A percentile compares a stretch with the other conserved stretches of the same genome.
Evolutionary conservation across 1,284 basidiomycete species (phyloP).

Genomic region (Apiotrichum sp.): DNA sequence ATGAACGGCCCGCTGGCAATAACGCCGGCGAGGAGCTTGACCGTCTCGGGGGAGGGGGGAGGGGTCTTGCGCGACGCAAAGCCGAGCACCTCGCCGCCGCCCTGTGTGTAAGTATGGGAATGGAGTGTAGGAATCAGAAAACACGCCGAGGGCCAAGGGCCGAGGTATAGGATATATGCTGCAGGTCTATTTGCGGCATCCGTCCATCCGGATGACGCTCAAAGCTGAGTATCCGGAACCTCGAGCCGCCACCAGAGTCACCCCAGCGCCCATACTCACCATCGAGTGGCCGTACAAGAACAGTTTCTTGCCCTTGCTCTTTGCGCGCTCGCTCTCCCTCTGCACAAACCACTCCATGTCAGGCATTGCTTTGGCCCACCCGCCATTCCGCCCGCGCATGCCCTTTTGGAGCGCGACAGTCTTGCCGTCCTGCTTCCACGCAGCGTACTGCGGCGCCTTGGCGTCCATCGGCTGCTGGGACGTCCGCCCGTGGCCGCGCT

Average conservation of each 20-base stretch:
- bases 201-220: background rate
- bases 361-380: slow-evolving; percentile 38
- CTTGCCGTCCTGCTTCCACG: slow-evolving; percentile 37
- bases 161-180: too few relatives aligned
- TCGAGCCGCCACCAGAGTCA: too few relatives aligned
- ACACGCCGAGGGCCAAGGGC: too few relatives aligned
- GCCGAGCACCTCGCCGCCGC: slow-evolving; percentile 37
- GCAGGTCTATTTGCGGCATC: too few relatives aligned
- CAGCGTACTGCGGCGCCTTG: slow-evolving; percentile 17
- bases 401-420: slow-evolving; percentile 32
- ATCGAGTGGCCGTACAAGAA: slow-evolving; percentile 44
- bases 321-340: slow-evolving; percentile 25
- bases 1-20: slow-evolving; percentile 69
- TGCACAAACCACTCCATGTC: slow-evolving; percentile 42
- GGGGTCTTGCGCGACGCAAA: slow-evolving; percentile 30
- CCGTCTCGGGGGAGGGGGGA: slow-evolving; percentile 27
- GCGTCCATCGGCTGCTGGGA: slow-evolving; percentile 45
- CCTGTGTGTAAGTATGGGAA: slow-evolving; percentile 17
- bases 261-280: slow-evolving; percentile 20
- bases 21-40: slow-evolving; percentile 57
- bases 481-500: slow-evolving; percentile 82
- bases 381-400: slow-evolving; percentile 33
- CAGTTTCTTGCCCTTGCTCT: slow-evolving; percentile 26
- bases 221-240: too few relatives aligned
- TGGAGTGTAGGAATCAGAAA: too few relatives aligned